phyloP scores from a whole-genome alignment of 2,329 filamentous ascomycete genomes.

The Anisogramma anomala region DNA sequence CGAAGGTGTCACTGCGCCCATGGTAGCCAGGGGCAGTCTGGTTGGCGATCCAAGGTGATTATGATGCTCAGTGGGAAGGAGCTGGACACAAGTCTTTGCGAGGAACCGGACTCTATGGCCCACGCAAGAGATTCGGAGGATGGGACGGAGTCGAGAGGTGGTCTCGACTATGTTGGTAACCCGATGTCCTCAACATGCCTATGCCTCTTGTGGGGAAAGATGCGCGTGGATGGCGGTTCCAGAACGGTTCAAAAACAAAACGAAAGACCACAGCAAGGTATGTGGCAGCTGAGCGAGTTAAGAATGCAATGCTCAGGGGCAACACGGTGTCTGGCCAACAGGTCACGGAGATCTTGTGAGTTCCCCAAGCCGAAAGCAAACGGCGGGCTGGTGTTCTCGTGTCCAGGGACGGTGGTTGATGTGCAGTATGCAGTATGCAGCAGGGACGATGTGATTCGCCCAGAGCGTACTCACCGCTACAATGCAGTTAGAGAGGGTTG shows the following conservation, averaged over 20 bases:
- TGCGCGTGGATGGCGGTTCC: neutral
- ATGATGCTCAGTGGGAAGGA: neutral
- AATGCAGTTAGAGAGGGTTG: constrained; percentile 1
- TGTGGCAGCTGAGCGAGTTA: no score
- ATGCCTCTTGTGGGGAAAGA: constrained; percentile 8
- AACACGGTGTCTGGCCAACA: neutral
- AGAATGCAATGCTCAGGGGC: neutral
- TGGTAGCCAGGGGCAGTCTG: neutral
- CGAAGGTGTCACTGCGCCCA: neutral
- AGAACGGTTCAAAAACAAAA: neutral
- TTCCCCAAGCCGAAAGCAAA: neutral
- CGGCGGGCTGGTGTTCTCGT: neutral
- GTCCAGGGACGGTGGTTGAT: neutral
- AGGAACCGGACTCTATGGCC: neutral
- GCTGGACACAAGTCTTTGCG: neutral
- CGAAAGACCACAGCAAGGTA: neutral
- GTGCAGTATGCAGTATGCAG: neutral
- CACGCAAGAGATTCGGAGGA: neutral
- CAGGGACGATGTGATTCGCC: constrained; percentile 6
- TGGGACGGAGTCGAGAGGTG: constrained; percentile 1
- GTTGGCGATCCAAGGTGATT: neutral
- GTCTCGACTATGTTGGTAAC: constrained; percentile 1
- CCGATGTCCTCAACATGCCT: constrained; percentile 11
- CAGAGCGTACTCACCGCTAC: constrained; percentile 11
- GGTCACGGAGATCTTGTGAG: neutral